These are phyloP conservation scores for Gossypioides kirkii DNA, from an alignment of 345 rosid species.

Conservation along the genomic window DNA sequence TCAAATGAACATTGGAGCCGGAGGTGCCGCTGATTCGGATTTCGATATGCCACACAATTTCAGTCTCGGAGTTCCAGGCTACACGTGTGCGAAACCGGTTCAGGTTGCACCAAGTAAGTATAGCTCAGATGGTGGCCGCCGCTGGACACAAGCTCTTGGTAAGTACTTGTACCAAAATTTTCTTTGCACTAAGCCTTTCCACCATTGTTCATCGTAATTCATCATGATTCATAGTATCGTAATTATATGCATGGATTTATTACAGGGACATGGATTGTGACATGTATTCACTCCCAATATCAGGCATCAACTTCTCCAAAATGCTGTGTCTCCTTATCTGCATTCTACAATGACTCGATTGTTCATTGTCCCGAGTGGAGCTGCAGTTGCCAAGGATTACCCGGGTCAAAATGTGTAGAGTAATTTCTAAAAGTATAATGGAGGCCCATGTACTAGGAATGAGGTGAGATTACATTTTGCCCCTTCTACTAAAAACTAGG, in stretches of 20 bases:
- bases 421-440: constrained; percentile 15
- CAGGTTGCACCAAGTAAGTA: constrained; percentile 45
- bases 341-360: constrained; percentile 56
- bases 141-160: constrained; percentile 78
- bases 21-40: not conserved
- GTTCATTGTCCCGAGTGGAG: constrained; percentile 73
- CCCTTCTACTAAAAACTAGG: no score
- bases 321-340: constrained; percentile 84
- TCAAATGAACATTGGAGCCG: constrained; percentile 39
- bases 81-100: constrained; percentile 42
- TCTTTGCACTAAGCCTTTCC: no score
- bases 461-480: no score
- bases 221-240: no score
- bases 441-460: no score
- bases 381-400: constrained; percentile 52
- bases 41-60: constrained; percentile 55
- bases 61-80: constrained; percentile 62
- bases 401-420: constrained; percentile 45
- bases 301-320: constrained; percentile 59
- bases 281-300: constrained; percentile 61
- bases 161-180: constrained; percentile 9
- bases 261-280: constrained; percentile 73
- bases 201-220: no score
- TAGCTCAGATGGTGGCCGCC: constrained; percentile 46
- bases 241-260: not conserved